Evolutionary conservation across 768 basidiomycete species (phyloP), one percentile per base, ranked within the genome.

Genomic region (Kwoniella heveanensis): DNA sequence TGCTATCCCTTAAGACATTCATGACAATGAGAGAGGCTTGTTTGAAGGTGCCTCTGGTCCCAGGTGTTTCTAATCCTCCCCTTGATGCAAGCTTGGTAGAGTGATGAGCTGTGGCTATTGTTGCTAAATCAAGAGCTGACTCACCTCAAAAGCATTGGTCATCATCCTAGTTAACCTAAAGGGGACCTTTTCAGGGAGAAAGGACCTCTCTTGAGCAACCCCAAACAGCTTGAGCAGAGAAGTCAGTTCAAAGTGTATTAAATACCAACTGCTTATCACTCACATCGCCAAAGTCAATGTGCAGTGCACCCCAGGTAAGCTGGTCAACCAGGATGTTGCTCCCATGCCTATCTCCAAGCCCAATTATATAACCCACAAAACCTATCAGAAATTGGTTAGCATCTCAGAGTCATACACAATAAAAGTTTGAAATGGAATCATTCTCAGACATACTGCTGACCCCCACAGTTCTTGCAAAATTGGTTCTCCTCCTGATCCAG

Each of bases 91-190:
- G 68, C 72, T 73, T 32, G 24, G 9, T 36, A 8, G 6, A 19
- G 15, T 8, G 6, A 36, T 7, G 32, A 7, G 13, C 7, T 36
- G 32, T 13, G 32, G 7, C 13, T 36, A 13, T 36, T 36, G 10
- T 26, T 19, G 1, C 19, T 19, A 55, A 30, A 30, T 6, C 30
- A n/a, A 19, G 21, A 15, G 7, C 8, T 59, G 25, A 68, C 73
- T 66, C 29, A 74, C 74, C 66, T 80, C 80, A 62, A 81, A 78
- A 0, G 79, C 74, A 55, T 80, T 80, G 30, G 77, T 78, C 65
- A 82, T 78, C 78, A 81, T 80, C 15, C 79, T 72, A 8, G 81
- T 82, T 12, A 81, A 65, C 8, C 81, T 68, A 78, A 82, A 82
- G 1, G 80, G 80, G 1, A 82, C 78, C 39, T 78, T 79, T 63